A percentile compares a stretch with the other conserved stretches of the same genome.
Conservation (phyloP, 768 basidiomycete species). For the Tubosaeta sp. region DNA sequence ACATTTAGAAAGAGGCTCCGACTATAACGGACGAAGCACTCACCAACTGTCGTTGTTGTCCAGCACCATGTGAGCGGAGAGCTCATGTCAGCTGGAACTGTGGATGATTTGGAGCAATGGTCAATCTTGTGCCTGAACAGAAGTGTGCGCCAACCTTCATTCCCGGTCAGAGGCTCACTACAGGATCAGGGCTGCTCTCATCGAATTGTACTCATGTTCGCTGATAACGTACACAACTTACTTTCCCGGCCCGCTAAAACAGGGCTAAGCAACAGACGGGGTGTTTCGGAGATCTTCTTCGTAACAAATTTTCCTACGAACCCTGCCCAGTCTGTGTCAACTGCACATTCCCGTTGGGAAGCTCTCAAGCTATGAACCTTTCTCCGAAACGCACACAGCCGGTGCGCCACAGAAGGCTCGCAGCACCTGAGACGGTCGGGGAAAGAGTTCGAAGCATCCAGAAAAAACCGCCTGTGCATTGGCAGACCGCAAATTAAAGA, state of each 20-base stretch:
- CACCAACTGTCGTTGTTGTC: neutral
- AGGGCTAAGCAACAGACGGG: neutral
- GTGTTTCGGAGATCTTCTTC: neutral
- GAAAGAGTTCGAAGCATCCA: neutral
- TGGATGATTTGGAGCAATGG: neutral
- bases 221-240: neutral
- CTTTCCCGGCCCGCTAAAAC: neutral
- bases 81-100: neutral
- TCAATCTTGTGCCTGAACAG: neutral
- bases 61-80: neutral
- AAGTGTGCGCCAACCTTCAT: neutral
- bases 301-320: neutral
- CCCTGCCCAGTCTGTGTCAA: neutral
- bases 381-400: neutral
- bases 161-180: neutral
- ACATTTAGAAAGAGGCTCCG: neutral
- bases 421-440: neutral
- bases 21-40: neutral
- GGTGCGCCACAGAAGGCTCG: neutral
- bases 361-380: neutral
- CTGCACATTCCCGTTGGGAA: neutral
- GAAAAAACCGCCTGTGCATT: neutral
- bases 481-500: no score
- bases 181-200: neutral
- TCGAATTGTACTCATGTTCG: neutral